These are phyloP conservation scores for sunflower (Helianthus annuus) DNA, from an alignment of 129 eudicot genomes.

Conservation along the genomic window DNA sequence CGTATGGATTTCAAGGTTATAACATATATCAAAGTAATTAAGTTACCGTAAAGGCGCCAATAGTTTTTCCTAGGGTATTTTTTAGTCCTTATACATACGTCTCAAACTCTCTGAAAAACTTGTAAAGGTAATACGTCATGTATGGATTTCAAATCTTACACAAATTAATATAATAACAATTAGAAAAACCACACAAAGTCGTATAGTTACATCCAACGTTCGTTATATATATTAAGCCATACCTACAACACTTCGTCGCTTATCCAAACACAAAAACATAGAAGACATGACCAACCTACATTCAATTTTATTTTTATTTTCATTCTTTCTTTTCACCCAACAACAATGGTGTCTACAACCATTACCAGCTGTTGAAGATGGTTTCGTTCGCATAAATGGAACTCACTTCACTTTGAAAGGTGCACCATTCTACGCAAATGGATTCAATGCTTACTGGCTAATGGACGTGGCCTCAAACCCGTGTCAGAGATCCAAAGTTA, in stretches of 20 bases:
- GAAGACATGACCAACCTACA: slow-evolving; percentile 1
- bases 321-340: slow-evolving; percentile 18
- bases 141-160: no score
- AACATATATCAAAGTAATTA: no score
- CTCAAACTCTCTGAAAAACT: no score
- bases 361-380: slow-evolving; percentile 30
- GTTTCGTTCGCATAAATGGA: slow-evolving; percentile 38
- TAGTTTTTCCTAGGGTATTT: no score
- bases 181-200: not conserved
- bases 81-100: no score
- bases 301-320: not conserved
- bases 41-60: no score
- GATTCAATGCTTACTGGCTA: slow-evolving; percentile 77
- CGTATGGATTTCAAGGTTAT: no score
- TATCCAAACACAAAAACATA: not conserved
- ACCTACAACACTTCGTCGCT: not conserved
- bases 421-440: slow-evolving; percentile 53
- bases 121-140: no score
- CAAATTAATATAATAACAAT: no score
- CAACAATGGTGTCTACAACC: slow-evolving; percentile 17
- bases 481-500: slow-evolving; percentile 41
- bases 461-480: slow-evolving; percentile 57
- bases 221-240: no score
- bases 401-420: slow-evolving; percentile 49
- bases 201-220: not conserved